Base-by-base conservation (phyloP, 371 early-diverging fungal genomes). In the Choanephora cucurbitarum region DNA sequence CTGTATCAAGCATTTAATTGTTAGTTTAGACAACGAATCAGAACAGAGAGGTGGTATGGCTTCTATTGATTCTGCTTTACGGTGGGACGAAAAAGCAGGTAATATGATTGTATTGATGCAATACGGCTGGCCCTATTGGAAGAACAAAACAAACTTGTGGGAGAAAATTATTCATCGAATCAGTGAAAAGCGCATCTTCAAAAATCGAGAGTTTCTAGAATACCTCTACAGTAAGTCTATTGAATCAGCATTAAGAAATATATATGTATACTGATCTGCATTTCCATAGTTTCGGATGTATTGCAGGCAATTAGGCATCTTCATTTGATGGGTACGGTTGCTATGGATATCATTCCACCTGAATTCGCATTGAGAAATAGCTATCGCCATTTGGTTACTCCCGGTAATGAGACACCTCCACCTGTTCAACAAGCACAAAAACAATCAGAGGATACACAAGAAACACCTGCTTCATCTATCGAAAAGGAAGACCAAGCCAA, bases 81-180 rank as follows among this genome's bases (percentile, higher is more conserved):
- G 70, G 43, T 77, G 77, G 77, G 77, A 77, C 18, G 75, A 75
- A 45, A 69, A 73, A 23, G 73, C 75, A 1, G 79, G 79, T 9
- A 73, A 73, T 17, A 75, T 78, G 67, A 70, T 78, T 55, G 79
- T 78, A 3, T 41, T 75, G 48, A 75, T 78, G 75, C 79, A 78
- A 52, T 75, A 69, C 57, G 79, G 79, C 18, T 78, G 79, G 79
- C 79, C 75, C 6, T 78, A 78, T 43, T 78, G 79, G 79, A 64
- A 57, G n/a, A 55, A 69, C 23, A 56, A 64, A 34, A 77, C 77
- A 21, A 70, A 70, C 33, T 58, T 74, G 5, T 77, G 77, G 74
- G 51, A 67, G 17, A 71, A 72, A 22, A 72, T 74, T 14, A 65
- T 69, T 18, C 67, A 61, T 17, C 63, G 70, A 15, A 77, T 77